Base-by-base conservation (phyloP, 441 rosid genomes). In the Euphorbia corollata region DNA sequence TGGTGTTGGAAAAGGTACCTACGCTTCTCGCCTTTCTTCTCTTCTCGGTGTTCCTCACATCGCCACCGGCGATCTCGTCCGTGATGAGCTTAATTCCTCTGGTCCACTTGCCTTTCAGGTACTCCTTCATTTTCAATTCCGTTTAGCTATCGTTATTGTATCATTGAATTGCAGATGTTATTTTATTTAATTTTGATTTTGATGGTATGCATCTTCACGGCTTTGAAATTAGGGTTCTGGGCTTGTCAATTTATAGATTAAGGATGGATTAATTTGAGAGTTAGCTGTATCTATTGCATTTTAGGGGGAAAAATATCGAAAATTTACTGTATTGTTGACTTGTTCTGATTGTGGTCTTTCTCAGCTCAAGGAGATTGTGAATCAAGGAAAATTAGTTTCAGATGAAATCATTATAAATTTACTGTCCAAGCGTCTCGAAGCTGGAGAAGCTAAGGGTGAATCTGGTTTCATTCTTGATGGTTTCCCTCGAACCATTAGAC, bases 1-100 rank as follows among this genome's bases (percentile, higher is more conserved):
- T 0, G 98, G 98, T 55, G 96, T 94, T n/a, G 98, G 98, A 5
- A 94, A 94, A 82, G 99, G 99, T 3, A 91, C 99, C 1, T 94
- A 94, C 36, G 94, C 98, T 38, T 89, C 97, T 27, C 91, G 90
- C 24, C 87, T 94, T 59, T 94, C 98, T 24, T 63, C 64, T 73
- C 85, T 91, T 78, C 86, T 91, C 67, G 83, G 86, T 24, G 96
- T 91, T 39, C 98, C 98, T 65, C 99, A 94, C 72, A 91, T 94
- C 71, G 83, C 98, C 78, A 94, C 99, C 61, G 97, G 99, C 64
- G 99, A 93, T 86, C 93, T 93, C 75, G 90, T 93, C 53, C 95
- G 97, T 55, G 89, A 91, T 19, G 97, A 93, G 81, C 95, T 93
- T 60, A 79, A 83, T 64, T 82, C 97, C 59, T 78, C 86, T 13